Base-by-base conservation (phyloP, 352 stramenopile genomes). In the Globisporangium ultimum region DNA sequence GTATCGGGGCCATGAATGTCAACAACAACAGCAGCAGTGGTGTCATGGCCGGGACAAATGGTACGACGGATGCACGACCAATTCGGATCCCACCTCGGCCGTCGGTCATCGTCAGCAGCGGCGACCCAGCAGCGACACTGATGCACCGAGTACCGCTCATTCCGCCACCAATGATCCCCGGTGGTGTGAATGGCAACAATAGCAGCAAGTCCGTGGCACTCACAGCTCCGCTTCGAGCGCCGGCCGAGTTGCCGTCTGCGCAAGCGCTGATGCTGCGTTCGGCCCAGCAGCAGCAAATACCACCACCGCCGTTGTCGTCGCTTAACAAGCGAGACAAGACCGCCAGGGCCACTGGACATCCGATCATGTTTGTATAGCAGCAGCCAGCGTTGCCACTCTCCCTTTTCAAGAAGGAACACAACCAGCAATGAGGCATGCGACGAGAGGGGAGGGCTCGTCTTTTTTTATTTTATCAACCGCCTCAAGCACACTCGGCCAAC, bases 211-310 rank as follows among this genome's bases (percentile, higher is more conserved):
- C 43, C 4, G 17, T 22, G 14, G 7, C 54, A 36, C 12, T 43
- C 38, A 43, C 40, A 45, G 40, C 51, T 21, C 46, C 13, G 47
- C 53, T 48, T 14, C 60, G 17, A 17, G 47, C 42, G 28, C 28
- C 28, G 34, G 41, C 52, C 22, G 18, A 34, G 46, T 24, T 55
- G 17, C 55, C 65, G 18, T 63, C 61, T 38, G 60, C 58, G 5
- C 68, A 67, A 36, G 58, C 66, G 22, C 67, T 55, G 15, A 40
- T 51, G 17, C 51, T 53, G n/a, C 67, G 63, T 1, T 48, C 64
- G 3, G 55, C 54, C 32, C 65, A 64, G 60, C 65, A 51, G 20
- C 58, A 17, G 5, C 24, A 28, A 43, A n/a, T n/a, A 13, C 34
- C 17, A 13, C 11, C 6, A 0, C 20, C 42, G 18, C 11, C 42